Conservation (phyloP, 164 flowering plant genomes). For the Tinospora cordifolia region DNA sequence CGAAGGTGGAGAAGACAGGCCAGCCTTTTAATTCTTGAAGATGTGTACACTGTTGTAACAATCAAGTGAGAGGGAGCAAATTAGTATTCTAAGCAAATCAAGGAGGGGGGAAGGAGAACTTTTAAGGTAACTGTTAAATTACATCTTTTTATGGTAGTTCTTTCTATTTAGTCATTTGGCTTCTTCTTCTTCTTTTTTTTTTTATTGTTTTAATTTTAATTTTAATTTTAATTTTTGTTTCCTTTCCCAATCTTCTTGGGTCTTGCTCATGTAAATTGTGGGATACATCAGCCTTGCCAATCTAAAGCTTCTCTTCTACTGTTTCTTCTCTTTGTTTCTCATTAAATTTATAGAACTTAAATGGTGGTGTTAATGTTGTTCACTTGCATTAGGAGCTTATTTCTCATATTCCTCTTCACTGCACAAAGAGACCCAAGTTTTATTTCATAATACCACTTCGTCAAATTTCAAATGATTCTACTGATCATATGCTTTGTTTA, state of each 20-base stretch:
- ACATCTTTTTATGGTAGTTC: slow-evolving; percentile 7
- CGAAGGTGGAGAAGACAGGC: slow-evolving; percentile 16
- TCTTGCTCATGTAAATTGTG: slow-evolving; percentile 10
- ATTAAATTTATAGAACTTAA: too few species aligned
- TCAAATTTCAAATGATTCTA: too few species aligned
- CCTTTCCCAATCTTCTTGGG: not conserved
- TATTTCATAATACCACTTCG: too few species aligned
- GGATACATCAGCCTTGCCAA: slow-evolving; percentile 3
- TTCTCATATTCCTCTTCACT: too few species aligned
- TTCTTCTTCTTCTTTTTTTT: not conserved
- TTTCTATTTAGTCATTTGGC: slow-evolving; percentile 3
- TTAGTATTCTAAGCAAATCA: slow-evolving; percentile 5
- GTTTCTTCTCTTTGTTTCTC: not conserved
- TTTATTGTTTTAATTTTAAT: too few species aligned
- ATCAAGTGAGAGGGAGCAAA: slow-evolving; percentile 24
- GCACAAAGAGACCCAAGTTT: too few species aligned
- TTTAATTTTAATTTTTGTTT: not conserved
- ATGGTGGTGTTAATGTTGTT: not conserved
- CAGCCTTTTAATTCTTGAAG: slow-evolving; percentile 31
- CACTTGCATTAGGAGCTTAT: not conserved
- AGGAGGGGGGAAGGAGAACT: not conserved
- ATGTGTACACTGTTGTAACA: slow-evolving; percentile 47
- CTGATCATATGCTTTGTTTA: too few species aligned
- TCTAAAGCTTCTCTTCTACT: slow-evolving; percentile 4
- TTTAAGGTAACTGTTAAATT: slow-evolving; percentile 10